Percentiles rank a stretch among this genome's conserved stretches.
These are phyloP conservation scores for Besnoitia besnoiti DNA, from an alignment of 169 alveolate species.

Conservation along the genomic window DNA sequence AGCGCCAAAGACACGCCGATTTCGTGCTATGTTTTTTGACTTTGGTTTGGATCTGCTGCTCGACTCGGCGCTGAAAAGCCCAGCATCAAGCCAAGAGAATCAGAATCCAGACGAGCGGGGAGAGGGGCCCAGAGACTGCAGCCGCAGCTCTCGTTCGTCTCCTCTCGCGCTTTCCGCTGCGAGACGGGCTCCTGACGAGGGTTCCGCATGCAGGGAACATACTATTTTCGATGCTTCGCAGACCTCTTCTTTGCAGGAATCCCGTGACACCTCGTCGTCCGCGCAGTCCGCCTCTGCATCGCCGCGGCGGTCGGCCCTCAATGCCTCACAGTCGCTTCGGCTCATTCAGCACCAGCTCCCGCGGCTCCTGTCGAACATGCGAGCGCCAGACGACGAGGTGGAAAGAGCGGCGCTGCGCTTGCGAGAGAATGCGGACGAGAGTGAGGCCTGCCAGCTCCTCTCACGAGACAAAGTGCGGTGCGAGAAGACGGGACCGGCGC, in stretches of 20 bases:
- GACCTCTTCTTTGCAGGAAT: background rate
- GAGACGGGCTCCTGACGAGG: background rate
- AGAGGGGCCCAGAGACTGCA: background rate
- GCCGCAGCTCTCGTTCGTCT: background rate
- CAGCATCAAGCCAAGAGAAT: background rate
- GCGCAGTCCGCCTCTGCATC: background rate
- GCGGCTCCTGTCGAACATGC: conserved; percentile 28
- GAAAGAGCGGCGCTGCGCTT: conserved; percentile 4
- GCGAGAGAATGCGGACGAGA: background rate
- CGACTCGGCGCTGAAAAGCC: background rate
- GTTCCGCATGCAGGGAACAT: background rate
- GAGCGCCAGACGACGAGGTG: conserved; percentile 14
- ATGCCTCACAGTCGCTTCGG: background rate
- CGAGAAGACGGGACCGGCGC: too few species aligned
- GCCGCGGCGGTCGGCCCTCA: background rate
- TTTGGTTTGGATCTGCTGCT: background rate
- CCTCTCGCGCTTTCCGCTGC: background rate
- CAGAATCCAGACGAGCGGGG: too few species aligned
- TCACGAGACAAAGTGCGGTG: too few species aligned
- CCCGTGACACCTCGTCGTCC: background rate
- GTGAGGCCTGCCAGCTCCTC: too few species aligned
- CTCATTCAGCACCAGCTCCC: conserved; percentile 5
- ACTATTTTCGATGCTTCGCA: background rate
- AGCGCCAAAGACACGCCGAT: background rate
- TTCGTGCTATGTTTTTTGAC: background rate